A percentile compares a stretch with the other conserved stretches of the same genome.
Conservation (phyloP, 768 basidiomycete species). For the Tricholoma hemisulphureum region DNA sequence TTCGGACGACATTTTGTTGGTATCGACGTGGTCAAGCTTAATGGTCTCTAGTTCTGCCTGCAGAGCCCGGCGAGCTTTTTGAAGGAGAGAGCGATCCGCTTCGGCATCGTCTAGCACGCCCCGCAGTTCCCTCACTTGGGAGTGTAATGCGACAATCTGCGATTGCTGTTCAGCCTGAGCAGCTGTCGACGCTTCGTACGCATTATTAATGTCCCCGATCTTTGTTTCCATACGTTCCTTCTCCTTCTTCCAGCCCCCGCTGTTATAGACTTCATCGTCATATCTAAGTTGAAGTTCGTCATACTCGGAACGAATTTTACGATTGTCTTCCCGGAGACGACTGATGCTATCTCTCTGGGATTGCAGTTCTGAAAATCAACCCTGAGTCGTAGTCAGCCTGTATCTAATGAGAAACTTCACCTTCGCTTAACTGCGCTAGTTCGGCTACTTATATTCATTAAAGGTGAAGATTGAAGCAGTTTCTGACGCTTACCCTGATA, state of each 20-base stretch:
- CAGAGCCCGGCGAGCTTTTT: conserved; percentile 77
- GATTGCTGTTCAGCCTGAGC: conserved; percentile 80
- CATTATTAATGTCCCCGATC: conserved; percentile 71
- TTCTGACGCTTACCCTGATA: conserved; percentile 62
- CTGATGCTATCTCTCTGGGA: conserved; percentile 75
- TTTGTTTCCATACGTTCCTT: conserved; percentile 84
- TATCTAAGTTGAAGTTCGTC: conserved; percentile 73
- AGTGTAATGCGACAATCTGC: conserved; percentile 80
- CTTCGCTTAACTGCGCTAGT: conserved; percentile 77
- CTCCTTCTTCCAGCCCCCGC: conserved; percentile 83
- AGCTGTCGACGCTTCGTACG: conserved; percentile 68
- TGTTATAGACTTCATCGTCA: conserved; percentile 76
- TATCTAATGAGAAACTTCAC: conserved; percentile 30
- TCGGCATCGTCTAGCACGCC: conserved; percentile 83
- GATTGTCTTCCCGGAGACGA: conserved; percentile 75
- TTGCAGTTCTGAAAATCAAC: conserved; percentile 56
- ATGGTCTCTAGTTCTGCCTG: conserved; percentile 81
- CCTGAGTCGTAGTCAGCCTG: conserved; percentile 1
- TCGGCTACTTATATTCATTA: conserved; percentile 48
- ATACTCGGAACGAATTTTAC: conserved; percentile 72
- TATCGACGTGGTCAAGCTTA: conserved; percentile 71
- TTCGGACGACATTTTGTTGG: conserved; percentile 67
- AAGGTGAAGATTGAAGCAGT: background rate
- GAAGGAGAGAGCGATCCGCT: conserved; percentile 72
- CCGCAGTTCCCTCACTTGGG: conserved; percentile 82